Evolutionary conservation across 306 rosid genomes (phyloP), one percentile per base, ranked within the genome.

Genomic region (Acacia crassicarpa): DNA sequence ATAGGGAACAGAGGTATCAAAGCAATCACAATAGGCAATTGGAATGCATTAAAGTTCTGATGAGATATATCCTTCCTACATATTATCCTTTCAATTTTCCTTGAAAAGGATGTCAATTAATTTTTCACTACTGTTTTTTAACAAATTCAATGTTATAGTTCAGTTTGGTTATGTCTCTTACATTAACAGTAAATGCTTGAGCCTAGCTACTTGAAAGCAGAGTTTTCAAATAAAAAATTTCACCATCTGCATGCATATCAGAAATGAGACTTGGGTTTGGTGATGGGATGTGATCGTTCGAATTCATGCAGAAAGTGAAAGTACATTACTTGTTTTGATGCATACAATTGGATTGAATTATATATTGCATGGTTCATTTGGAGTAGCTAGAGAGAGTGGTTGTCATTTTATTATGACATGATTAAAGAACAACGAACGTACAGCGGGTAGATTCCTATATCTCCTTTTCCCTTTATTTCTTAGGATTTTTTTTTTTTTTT

Each of bases 391-490:
- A 41, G 77, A 1, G 13, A 41, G 48, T 69, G 71, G 30, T 56
- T 16, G 83, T 44, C 48, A 40, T 38, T 67, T 67, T 74, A 83
- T 61, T 62, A 77, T 77, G 49, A 11, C 49, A 83, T 70, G 49
- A 59, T n/a, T 51, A 51, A 23, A 59, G 23, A 14, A 49, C 71
- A 61, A 30, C n/a, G n/a, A n/a, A n/a, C n/a, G n/a, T n/a, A n/a
- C 48, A 51, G 20, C 58, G 58, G 58, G 58, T 51, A 51, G 22
- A 51, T 51, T 51, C 48, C 45, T 78, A 8, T 61, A 73, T 79
- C 44, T 75, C 83, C 58, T 35, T 78, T 53, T 67, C 73, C 74
- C 56, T 58, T 68, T 38, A 38, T 38, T 79, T 67, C 81, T 32
- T 22, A 56, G 27, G 49, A 22, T 79, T 53, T n/a, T n/a, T n/a